Conservation (phyloP, 1,284 basidiomycete genomes). For the Pseudomicrostroma phylloplanum region DNA sequence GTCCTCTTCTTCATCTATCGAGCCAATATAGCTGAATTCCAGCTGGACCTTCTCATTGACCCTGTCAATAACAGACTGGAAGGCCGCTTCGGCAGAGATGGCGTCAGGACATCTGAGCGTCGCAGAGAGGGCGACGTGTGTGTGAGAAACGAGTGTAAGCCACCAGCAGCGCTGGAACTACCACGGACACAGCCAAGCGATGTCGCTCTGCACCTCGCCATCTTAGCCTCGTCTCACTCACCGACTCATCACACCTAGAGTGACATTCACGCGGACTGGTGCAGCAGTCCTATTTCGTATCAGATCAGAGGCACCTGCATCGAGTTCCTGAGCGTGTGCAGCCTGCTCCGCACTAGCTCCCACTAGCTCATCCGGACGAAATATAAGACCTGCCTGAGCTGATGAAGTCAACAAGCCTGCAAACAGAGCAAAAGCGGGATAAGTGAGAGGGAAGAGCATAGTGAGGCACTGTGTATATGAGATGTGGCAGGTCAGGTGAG, state of each 20-base stretch:
- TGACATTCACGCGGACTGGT: neutral
- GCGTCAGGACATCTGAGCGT: constrained; percentile 38
- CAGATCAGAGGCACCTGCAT: too few species aligned
- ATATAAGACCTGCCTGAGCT: too few species aligned
- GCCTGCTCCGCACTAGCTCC: too few species aligned
- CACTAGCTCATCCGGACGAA: too few species aligned
- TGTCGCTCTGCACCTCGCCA: neutral
- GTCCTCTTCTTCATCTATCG: constrained; percentile 14
- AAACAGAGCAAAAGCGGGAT: too few species aligned
- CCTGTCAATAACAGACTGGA: constrained; percentile 30
- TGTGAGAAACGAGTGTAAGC: neutral
- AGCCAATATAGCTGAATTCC: constrained; percentile 29
- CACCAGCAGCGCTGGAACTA: neutral
- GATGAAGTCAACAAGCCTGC: too few species aligned
- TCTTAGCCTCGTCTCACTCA: neutral
- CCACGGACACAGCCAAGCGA: neutral
- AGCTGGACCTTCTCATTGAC: constrained; percentile 30
- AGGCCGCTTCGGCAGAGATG: constrained; percentile 28
- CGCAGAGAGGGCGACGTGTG: neutral
- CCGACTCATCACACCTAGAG: neutral
- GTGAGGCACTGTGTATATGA: too few species aligned
- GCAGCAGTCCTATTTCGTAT: too few species aligned
- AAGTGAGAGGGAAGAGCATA: too few species aligned
- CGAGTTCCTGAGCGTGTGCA: too few species aligned
- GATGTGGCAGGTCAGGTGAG: too few species aligned